A percentile compares a stretch with the other conserved stretches of the same genome.
Evolutionary conservation across 2,329 filamentous ascomycete genomes (phyloP).

Genomic region (Aspergillus spinulosporus): DNA sequence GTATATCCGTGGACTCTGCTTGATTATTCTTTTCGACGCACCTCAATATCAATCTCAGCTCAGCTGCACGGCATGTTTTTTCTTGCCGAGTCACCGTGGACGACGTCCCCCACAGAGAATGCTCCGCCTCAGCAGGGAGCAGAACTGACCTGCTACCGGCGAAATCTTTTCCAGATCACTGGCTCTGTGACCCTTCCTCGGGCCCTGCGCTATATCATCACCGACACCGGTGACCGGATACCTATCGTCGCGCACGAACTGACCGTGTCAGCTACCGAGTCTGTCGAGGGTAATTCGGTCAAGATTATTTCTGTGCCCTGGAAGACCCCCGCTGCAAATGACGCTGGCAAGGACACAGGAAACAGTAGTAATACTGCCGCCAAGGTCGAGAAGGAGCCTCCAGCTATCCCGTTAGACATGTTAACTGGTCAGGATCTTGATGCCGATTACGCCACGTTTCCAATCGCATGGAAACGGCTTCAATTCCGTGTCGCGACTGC

Average conservation of each 20-base stretch:
- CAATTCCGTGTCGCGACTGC: slow-evolving; percentile 95
- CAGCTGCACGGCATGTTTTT: slow-evolving; percentile 71
- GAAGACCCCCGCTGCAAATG: slow-evolving; percentile 84
- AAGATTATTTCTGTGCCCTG: slow-evolving; percentile 96
- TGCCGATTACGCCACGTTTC: slow-evolving; percentile 84
- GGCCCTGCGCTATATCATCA: slow-evolving; percentile 75
- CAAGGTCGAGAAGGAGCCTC: slow-evolving; percentile 80
- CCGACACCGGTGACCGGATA: slow-evolving; percentile 79
- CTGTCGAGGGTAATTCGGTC: slow-evolving; percentile 86
- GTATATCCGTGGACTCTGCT: slow-evolving; percentile 61
- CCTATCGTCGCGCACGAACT: slow-evolving; percentile 82
- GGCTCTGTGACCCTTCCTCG: slow-evolving; percentile 81
- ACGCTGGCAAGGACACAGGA: slow-evolving; percentile 50
- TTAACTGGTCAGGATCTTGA: slow-evolving; percentile 68
- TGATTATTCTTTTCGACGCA: slow-evolving; percentile 59
- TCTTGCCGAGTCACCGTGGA: slow-evolving; percentile 64
- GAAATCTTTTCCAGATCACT: slow-evolving; percentile 94
- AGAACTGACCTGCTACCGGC: slow-evolving; percentile 91
- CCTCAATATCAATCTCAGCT: slow-evolving; percentile 58
- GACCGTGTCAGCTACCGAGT: slow-evolving; percentile 88
- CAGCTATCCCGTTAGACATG: slow-evolving; percentile 71
- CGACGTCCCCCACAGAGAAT: slow-evolving; percentile 56
- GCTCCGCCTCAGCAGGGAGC: slow-evolving; percentile 54
- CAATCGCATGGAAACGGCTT: slow-evolving; percentile 88
- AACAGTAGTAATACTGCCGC: slow-evolving; percentile 36